Evolutionary conservation across 2,329 filamentous ascomycete genomes (phyloP), one percentile per base, ranked within the genome.

Genomic region (Paraphaeosphaeria minitans): DNA sequence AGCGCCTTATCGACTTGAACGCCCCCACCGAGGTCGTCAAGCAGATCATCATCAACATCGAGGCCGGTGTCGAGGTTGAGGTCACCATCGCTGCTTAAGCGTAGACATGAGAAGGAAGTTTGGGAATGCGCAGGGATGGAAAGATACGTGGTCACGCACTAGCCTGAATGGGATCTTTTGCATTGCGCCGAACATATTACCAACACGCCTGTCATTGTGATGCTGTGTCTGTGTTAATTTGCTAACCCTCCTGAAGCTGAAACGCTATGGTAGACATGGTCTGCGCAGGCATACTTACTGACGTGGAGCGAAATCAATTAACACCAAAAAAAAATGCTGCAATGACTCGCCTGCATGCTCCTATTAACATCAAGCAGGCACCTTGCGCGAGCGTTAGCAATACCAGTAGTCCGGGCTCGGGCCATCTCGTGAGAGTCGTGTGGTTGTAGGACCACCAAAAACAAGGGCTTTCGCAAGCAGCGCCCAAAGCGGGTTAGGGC

Each of bases 1-100:
- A 97, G 90, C 91, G 93, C 75, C 87, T 97, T 78, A 97, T 97
- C 79, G 93, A 97, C 88, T 91, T 99, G 71, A 93, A 96, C 84
- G 95, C 95, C 75, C 95, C 95, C 65, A 99, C 95, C 77, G 95
- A 99, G 88, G 89, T 94, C 70, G 91, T 96, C 84, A 96, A 96
- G 89, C 89, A 92, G 83, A 93, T 95, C 85, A 95, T 95, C 80
- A 90, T 95, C 86, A 96, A 95, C 85, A 95, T 95, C 80, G 91
- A 95, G 85, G 91, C 91, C 69, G 91, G 91, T 84, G 91, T 95
- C 78, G 91, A 95, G 86, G 91, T 95, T 73, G 91, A 95, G 86
- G 91, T 95, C 75, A 95, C 91, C 79, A 95, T 95, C 78, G 91
- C 91, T 78, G 90, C 91, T 79, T 92, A 90, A 73, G 60, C 50